These are phyloP conservation scores for Xylaria arbuscula DNA, from an alignment of 2,329 filamentous ascomycete genomes.

Conservation along the genomic window DNA sequence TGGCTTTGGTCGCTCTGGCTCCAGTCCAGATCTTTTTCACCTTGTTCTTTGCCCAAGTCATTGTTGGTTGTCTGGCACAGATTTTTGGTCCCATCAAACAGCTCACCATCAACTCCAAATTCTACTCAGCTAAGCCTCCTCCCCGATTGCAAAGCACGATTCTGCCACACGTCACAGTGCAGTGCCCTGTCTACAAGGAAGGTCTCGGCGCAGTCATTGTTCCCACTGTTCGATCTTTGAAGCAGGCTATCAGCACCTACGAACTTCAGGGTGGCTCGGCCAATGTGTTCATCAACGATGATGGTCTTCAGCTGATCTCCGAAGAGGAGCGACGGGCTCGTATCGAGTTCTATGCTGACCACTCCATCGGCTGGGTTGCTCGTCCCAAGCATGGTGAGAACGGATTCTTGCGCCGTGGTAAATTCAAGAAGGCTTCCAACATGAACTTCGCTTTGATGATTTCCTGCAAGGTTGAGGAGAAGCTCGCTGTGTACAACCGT, in stretches of 20 bases:
- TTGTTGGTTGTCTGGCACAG: constrained; percentile 79
- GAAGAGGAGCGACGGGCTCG: constrained; percentile 71
- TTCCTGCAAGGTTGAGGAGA: constrained; percentile 70
- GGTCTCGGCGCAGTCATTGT: constrained; percentile 79
- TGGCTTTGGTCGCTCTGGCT: constrained; percentile 73
- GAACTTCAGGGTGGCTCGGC: constrained; percentile 81
- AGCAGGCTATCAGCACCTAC: constrained; percentile 80
- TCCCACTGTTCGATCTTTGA: constrained; percentile 81
- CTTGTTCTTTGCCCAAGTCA: constrained; percentile 82
- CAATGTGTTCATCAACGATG: constrained; percentile 81
- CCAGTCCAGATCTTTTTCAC: constrained; percentile 84
- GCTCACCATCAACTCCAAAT: constrained; percentile 80
- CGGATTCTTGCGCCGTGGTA: constrained; percentile 67
- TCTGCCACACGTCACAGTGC: constrained; percentile 81
- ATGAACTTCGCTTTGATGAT: constrained; percentile 78
- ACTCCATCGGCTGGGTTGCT: constrained; percentile 76
- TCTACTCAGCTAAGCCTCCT: constrained; percentile 79
- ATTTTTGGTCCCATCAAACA: constrained; percentile 80
- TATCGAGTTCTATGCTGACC: constrained; percentile 75
- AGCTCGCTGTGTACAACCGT: constrained; percentile 60
- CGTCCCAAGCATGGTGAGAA: constrained; percentile 72
- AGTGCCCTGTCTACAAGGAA: constrained; percentile 91
- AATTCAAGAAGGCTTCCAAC: constrained; percentile 80
- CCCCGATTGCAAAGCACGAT: constrained; percentile 66
- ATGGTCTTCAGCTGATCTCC: constrained; percentile 75